Base-by-base conservation (phyloP, 1,284 basidiomycete genomes). In the Cryptococcus sp. region DNA sequence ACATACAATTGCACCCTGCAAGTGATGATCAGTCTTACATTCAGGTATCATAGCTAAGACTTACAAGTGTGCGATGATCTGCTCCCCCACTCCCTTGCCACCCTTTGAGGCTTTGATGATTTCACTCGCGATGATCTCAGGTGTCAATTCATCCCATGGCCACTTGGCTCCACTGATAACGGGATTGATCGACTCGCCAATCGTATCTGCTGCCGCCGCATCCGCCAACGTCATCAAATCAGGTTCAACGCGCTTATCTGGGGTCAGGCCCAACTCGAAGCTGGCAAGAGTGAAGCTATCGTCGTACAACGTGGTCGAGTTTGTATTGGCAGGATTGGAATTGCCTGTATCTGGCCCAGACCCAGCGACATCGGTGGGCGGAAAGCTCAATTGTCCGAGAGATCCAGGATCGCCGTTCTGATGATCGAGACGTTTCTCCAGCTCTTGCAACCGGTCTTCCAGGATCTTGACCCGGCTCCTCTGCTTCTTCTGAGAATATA, bases 211-310 rank as follows among this genome's bases (percentile, higher is more conserved):
- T 8, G 72, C 73, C 0, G 76, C 76, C 1, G 76, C 76, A 58
- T 78, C 73, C 5, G 76, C 76, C 3, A 78, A 64, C 13, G 76
- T 78, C 76, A 78, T 78, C 41, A 78, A 59, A 50, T 76, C 74
- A 23, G 75, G 75, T 46, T 74, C 72, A 25, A 58, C 48, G 58
- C 51, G 29, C 20, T 48, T 60, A 44, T 34, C 55, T 45, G 61
- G 39, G 13, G 51, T 54, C 15, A 48, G 19, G 19, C 43, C 52
- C 37, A 49, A 26, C 17, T 61, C 49, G 20, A 50, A 53, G 20
- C 47, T 63, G 40, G 55, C 51, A 25, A 64, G 39, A 39, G 48
- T 51, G 19, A 50, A 48, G 22, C 25, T 50, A 15, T 46, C 43
- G 29, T 54, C 52, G 38, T 46, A 49, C 23, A 49, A 15, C 47